These are phyloP conservation scores for Nadsonia starkeyi-henricii DNA, from an alignment of 1,139 yeast species.

Conservation along the genomic window DNA sequence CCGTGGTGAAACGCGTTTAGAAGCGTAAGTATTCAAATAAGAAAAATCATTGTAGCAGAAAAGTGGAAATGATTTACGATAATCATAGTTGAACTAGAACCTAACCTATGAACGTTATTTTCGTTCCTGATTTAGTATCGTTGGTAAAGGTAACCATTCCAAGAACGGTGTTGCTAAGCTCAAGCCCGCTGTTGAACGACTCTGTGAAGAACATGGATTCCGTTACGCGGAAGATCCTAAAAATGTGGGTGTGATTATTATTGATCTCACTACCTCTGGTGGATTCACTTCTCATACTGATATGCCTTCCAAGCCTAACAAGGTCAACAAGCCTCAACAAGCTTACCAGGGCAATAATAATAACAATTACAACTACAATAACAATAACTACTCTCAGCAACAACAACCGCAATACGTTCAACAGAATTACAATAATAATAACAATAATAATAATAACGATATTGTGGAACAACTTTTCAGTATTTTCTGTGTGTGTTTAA, in stretches of 20 bases:
- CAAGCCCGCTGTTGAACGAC: constrained; percentile 74
- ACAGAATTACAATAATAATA: constrained; percentile 16
- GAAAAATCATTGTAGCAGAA: neutral
- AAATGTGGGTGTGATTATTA: constrained; percentile 68
- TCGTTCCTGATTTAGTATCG: constrained; percentile 34
- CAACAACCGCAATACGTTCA: constrained; percentile 15
- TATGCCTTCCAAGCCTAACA: constrained; percentile 13
- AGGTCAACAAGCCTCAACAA: constrained; percentile 9
- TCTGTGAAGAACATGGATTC: constrained; percentile 54
- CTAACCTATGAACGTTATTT: constrained; percentile 28
- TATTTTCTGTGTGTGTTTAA: constrained; percentile 11
- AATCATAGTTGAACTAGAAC: neutral
- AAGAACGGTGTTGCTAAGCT: constrained; percentile 69
- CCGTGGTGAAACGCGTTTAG: constrained; percentile 40
- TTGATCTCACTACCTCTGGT: constrained; percentile 41
- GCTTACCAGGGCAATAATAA: constrained; percentile 13
- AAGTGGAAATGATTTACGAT: too few relatives aligned
- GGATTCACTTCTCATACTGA: constrained; percentile 16
- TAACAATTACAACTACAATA: constrained; percentile 16
- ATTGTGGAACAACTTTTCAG: constrained; percentile 12
- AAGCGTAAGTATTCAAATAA: constrained; percentile 16
- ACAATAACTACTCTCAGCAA: constrained; percentile 14
- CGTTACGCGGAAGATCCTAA: constrained; percentile 47
- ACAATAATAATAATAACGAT: constrained; percentile 18
- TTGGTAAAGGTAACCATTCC: constrained; percentile 90